Evolutionary conservation across 2,329 filamentous ascomycete genomes (phyloP), one percentile per base, ranked within the genome.

Genomic region (Lojkania enalia): DNA sequence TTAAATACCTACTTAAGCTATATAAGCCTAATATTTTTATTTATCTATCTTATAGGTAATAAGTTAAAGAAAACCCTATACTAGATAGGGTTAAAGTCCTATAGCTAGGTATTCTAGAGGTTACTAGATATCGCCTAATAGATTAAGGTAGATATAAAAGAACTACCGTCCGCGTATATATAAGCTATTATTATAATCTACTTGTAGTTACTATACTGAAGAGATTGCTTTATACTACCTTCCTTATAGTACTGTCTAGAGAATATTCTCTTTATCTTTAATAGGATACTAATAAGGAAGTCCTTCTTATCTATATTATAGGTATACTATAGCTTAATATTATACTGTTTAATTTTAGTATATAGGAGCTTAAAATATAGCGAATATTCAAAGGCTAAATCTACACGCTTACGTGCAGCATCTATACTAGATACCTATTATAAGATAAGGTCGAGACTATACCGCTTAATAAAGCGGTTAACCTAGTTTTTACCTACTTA

Each of bases 101-200:
- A 23, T 38, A 58, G 40, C 48, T 39, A 58, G 6, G 25, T 38
- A 39, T 53, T 38, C 41, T 57, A 41, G 15, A 58, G 19, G 32
- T 57, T 49, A 3, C 49, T 35, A 40, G 32, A 42, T 25, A 39
- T 30, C 7, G 48, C 41, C 20, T 52, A 42, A 39, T 60, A 60
- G 29, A 60, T 58, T 12, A 60, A 32, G 37, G 31, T 25, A 21
- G 45, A 38, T 3, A 40, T 37, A 9, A 58, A 30, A 9, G 30
- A 21, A 13, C 20, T 49, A 18, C 44, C 30, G 42, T 57, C 39
- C 13, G 42, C 36, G 31, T 42, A 54, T 32, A 58, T 57, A 51
- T 40, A 50, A 3, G 32, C 44, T 39, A 59, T 49, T 27, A 33
- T 42, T 19, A 42, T 60, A 29, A 60, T 56, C 52, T 41, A 59